Evolutionary conservation across 2,329 filamentous ascomycete genomes (phyloP).

Genomic region (Ceratocystis colombiana): DNA sequence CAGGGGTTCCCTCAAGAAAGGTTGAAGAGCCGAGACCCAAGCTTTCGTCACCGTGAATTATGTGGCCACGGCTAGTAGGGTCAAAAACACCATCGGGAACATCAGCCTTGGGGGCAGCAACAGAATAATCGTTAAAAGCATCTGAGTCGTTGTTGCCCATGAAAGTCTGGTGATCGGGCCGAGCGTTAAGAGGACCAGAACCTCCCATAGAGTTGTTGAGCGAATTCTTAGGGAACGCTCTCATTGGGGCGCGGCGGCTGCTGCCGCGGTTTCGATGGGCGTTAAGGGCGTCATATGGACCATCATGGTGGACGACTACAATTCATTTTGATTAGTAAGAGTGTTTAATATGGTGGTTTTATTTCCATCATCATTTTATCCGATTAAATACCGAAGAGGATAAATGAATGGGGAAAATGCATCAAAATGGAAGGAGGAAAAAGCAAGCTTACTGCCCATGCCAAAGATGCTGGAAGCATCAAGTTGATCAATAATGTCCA

Average conservation of each 20-base stretch:
- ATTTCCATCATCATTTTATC: no score
- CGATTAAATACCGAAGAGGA: no score
- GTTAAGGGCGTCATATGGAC: slow-evolving; percentile 92
- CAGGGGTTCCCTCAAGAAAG: slow-evolving; percentile 88
- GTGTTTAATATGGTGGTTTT: not conserved
- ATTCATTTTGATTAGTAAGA: slow-evolving; percentile 22
- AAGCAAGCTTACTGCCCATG: slow-evolving; percentile 60
- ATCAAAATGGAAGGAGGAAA: not conserved
- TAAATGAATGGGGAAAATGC: not conserved
- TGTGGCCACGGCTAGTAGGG: slow-evolving; percentile 54
- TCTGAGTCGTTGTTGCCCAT: slow-evolving; percentile 73
- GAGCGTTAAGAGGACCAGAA: slow-evolving; percentile 68
- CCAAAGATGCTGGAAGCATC: slow-evolving; percentile 96
- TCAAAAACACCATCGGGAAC: slow-evolving; percentile 47
- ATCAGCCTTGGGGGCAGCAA: slow-evolving; percentile 31
- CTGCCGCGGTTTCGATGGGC: slow-evolving; percentile 84
- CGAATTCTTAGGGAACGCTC: slow-evolving; percentile 87
- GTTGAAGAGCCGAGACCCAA: slow-evolving; percentile 86
- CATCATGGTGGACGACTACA: slow-evolving; percentile 91
- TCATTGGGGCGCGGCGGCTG: slow-evolving; percentile 78
- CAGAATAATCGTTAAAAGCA: slow-evolving; percentile 70
- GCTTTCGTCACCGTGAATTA: slow-evolving; percentile 74
- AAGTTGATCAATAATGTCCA: slow-evolving; percentile 93
- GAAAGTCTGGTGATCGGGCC: slow-evolving; percentile 77
- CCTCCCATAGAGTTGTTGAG: slow-evolving; percentile 88